These are phyloP conservation scores for Hyphopichia khmerensis DNA, from an alignment of 1,139 yeast genomes.

Conservation along the genomic window DNA sequence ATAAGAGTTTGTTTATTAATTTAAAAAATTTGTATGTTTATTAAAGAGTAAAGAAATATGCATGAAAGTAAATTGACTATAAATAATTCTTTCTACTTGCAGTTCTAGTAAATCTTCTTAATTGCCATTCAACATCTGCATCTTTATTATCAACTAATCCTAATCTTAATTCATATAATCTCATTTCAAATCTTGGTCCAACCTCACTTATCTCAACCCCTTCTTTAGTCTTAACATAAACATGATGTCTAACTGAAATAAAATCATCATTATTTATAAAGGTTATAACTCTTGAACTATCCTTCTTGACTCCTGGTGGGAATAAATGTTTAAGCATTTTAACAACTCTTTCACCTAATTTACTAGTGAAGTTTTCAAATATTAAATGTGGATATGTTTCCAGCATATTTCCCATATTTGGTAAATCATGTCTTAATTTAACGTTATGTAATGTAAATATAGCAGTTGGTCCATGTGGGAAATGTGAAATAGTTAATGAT, in stretches of 20 bases:
- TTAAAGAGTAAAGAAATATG: neutral
- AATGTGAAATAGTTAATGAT: slow-evolving; percentile 86
- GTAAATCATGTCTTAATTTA: slow-evolving; percentile 87
- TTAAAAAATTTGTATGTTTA: no score
- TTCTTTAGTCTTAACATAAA: slow-evolving; percentile 85
- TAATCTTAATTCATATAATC: slow-evolving; percentile 78
- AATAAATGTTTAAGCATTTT: slow-evolving; percentile 82
- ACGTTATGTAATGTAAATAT: slow-evolving; percentile 94
- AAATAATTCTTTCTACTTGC: slow-evolving; percentile 92
- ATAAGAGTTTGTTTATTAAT: neutral
- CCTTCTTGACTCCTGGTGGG: slow-evolving; percentile 96
- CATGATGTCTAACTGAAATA: slow-evolving; percentile 92
- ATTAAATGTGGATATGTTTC: slow-evolving; percentile 94
- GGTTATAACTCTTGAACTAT: slow-evolving; percentile 83
- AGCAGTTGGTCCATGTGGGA: slow-evolving; percentile 98
- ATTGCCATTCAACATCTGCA: slow-evolving; percentile 97
- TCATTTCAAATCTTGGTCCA: slow-evolving; percentile 99
- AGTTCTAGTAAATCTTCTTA: slow-evolving; percentile 88
- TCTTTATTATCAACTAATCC: slow-evolving; percentile 95
- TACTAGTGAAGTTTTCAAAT: slow-evolving; percentile 86
- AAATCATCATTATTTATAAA: slow-evolving; percentile 90
- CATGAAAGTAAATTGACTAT: slow-evolving; percentile 2
- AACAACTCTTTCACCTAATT: slow-evolving; percentile 80
- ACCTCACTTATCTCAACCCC: slow-evolving; percentile 92
- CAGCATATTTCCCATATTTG: slow-evolving; percentile 81